A percentile compares a stretch with the other conserved stretches of the same genome.
Conservation (phyloP, 129 eudicot species). For the Chrysanthemum lavandulifolium region DNA sequence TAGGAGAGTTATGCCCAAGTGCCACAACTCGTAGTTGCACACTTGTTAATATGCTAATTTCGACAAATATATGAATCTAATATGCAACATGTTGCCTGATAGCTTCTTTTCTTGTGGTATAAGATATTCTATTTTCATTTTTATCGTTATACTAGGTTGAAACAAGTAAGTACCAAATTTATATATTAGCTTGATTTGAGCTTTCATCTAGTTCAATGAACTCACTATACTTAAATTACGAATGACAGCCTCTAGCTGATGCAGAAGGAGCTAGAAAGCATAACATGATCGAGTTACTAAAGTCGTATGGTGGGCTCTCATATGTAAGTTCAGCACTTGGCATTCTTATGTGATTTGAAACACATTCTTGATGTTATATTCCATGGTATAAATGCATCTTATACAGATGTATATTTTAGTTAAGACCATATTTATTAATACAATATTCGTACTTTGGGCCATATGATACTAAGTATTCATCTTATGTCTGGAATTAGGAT, state of each 20-base stretch:
- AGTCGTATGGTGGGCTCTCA: constrained; percentile 80
- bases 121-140: constrained; percentile 3
- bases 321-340: constrained; percentile 59
- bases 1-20: constrained; percentile 6
- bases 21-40: not conserved
- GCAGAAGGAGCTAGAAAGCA: constrained; percentile 92
- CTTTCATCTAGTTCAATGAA: constrained; percentile 9
- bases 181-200: not conserved
- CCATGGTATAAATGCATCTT: constrained; percentile 11
- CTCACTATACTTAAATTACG: constrained; percentile 25
- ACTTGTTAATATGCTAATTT: not conserved
- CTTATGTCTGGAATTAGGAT: not conserved
- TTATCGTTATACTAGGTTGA: not conserved
- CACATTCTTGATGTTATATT: not conserved
- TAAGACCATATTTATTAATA: not conserved
- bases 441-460: not conserved
- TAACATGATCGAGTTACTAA: constrained; percentile 78
- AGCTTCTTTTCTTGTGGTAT: not conserved
- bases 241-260: constrained; percentile 95
- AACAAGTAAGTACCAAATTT: not conserved
- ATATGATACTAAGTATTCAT: not conserved
- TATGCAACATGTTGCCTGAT: too few relatives aligned
- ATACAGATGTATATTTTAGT: not conserved
- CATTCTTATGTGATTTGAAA: not conserved
- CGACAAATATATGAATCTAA: not conserved